Evolutionary conservation across 2,329 filamentous ascomycete species (phyloP), one percentile per base, ranked within the genome.

Genomic region (Stemphylium beticola): DNA sequence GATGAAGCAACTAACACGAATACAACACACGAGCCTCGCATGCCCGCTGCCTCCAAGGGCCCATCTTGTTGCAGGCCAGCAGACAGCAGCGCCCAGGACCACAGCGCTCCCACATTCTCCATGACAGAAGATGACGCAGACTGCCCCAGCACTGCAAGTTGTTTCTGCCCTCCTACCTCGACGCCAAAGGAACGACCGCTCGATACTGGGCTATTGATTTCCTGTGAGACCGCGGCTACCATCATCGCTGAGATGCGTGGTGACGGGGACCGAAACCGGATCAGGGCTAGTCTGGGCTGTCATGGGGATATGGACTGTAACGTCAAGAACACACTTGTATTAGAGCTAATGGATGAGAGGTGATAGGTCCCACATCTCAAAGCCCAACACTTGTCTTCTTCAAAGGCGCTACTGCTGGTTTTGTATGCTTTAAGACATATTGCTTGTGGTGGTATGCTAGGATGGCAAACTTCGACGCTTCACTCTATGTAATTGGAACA

Each of bases 191-290:
- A 36, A 17, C 20, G 20, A n/a, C 50, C 24, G 5, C 36, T 34
- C 22, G 31, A 38, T 29, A 33, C 49, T 8, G 51, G 50, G 2
- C 54, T 66, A 7, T 58, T 69, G 18, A 71, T 67, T 15, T 69
- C 68, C 1, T 71, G 68, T 45, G 66, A 68, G 48, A 58, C 62
- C 29, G 68, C 68, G 26, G 65, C 66, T 15, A 62, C 58, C 3
- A 68, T 71, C 15, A 69, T 71, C 15, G 60, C 60, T 4, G 64
- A 68, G 22, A 69, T 71, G 66, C 64, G 65, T 29, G 65, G 66
- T 4, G 62, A 69, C 20, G 60, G 54, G 24, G 66, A 69, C 34
- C 40, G 53, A 2, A 56, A 62, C 8, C 50, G 57, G 2, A 55
- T 64, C 20, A 61, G 62, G 22, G 61, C 57, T 18, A 61, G 61